Evolutionary conservation across 345 rosid species (phyloP).

Genomic region (Adansonia digitata): DNA sequence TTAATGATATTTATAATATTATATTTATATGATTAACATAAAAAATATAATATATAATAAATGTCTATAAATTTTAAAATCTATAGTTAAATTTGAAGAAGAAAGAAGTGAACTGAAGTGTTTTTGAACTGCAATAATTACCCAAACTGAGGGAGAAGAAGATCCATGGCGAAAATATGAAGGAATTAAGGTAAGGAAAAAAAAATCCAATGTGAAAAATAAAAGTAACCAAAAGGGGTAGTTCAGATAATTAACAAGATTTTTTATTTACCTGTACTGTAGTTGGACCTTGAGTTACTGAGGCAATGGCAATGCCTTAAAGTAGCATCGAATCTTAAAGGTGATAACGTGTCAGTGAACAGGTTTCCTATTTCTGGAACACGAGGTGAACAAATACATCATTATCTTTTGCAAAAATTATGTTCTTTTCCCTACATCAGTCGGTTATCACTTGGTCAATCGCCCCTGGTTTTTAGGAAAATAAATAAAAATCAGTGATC

Average conservation of each 20-base stretch:
- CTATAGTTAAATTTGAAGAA: too few relatives aligned
- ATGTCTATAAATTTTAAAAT: too few relatives aligned
- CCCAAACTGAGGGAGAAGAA: background rate
- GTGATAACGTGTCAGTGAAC: slow-evolving; percentile 31
- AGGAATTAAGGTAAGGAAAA: background rate
- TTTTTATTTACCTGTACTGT: slow-evolving; percentile 5
- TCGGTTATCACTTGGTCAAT: slow-evolving; percentile 43
- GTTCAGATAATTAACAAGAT: slow-evolving; percentile 4
- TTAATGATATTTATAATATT: too few relatives aligned
- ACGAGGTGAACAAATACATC: slow-evolving; percentile 32
- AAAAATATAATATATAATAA: too few relatives aligned
- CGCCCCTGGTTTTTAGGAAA: slow-evolving; percentile 21
- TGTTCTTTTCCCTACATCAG: slow-evolving; percentile 16
- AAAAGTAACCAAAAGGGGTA: background rate
- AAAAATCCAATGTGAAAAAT: background rate
- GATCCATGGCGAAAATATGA: background rate
- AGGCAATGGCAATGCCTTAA: slow-evolving; percentile 1
- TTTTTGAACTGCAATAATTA: too few relatives aligned
- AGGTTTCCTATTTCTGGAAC: slow-evolving; percentile 29
- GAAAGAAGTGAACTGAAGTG: background rate
- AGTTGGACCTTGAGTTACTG: background rate
- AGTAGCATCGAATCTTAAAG: slow-evolving; percentile 22
- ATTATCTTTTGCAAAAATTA: slow-evolving; percentile 16
- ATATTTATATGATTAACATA: too few relatives aligned
- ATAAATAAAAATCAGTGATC: background rate